Percentiles rank a stretch among this genome's conserved stretches.
These are phyloP conservation scores for Globisporangium polare DNA, from an alignment of 352 stramenopile species.

Conservation along the genomic window DNA sequence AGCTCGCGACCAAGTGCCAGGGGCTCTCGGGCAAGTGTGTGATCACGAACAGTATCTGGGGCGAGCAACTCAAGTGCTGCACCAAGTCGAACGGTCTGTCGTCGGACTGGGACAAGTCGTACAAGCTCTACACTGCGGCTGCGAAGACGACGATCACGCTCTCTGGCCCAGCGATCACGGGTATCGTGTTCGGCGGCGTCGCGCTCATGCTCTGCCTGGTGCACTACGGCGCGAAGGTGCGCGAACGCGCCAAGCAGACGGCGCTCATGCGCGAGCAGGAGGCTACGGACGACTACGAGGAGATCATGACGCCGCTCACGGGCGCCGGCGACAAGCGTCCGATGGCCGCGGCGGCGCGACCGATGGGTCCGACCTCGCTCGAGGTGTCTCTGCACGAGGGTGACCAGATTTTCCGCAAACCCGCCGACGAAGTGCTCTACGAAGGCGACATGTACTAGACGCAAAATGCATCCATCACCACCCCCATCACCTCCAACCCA, in stretches of 20 bases:
- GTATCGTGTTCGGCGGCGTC: slow-evolving; percentile 83
- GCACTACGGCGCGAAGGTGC: slow-evolving; percentile 82
- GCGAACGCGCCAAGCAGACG: slow-evolving; percentile 74
- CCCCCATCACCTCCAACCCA: not conserved
- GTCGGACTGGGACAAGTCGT: slow-evolving; percentile 72
- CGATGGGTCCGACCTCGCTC: slow-evolving; percentile 58
- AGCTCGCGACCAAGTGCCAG: slow-evolving; percentile 75
- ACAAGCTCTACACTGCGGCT: slow-evolving; percentile 62
- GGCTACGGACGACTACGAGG: slow-evolving; percentile 86
- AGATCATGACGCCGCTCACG: slow-evolving; percentile 89
- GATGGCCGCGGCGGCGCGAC: slow-evolving; percentile 43
- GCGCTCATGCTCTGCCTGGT: slow-evolving; percentile 74
- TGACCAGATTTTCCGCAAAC: slow-evolving; percentile 87
- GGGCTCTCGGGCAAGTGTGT: slow-evolving; percentile 73
- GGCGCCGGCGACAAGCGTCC: slow-evolving; percentile 58
- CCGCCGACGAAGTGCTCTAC: slow-evolving; percentile 79
- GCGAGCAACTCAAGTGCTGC: slow-evolving; percentile 81
- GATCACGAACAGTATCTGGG: slow-evolving; percentile 85
- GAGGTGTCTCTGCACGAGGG: slow-evolving; percentile 86
- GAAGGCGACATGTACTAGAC: slow-evolving; percentile 88
- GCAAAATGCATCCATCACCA: not conserved
- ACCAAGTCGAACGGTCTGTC: slow-evolving; percentile 41
- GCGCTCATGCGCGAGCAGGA: slow-evolving; percentile 87
- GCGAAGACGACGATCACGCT: slow-evolving; percentile 46
- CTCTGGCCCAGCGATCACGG: slow-evolving; percentile 64